These are phyloP conservation scores for Aegilops tauschii DNA, from an alignment of 176 grass and related monocot species.

Conservation along the genomic window DNA sequence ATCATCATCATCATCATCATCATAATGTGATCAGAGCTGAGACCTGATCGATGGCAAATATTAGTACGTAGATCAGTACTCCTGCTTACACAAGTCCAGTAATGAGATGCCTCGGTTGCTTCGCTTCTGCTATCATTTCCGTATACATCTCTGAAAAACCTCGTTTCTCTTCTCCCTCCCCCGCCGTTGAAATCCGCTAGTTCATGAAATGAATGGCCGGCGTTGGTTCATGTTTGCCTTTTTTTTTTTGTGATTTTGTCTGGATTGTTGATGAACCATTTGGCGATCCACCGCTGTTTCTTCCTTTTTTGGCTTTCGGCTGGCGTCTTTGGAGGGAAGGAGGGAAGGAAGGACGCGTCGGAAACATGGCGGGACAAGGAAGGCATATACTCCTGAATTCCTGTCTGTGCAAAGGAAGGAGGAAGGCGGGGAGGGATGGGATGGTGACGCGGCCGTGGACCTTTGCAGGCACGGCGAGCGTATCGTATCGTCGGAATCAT, in stretches of 20 bases:
- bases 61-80: background rate
- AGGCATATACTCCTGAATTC: background rate
- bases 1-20: constrained; percentile 25
- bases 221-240: too few species aligned
- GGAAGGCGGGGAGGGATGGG: too few species aligned
- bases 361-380: constrained; percentile 6
- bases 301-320: background rate
- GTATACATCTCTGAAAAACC: too few species aligned
- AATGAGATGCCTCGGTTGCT: background rate
- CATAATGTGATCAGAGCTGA: constrained; percentile 18
- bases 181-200: too few species aligned
- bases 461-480: background rate
- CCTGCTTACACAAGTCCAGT: background rate
- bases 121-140: background rate
- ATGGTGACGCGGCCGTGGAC: background rate
- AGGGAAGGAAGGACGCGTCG: too few species aligned
- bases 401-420: background rate
- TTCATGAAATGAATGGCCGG: too few species aligned
- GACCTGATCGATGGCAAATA: constrained; percentile 11
- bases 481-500: background rate
- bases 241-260: background rate
- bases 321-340: background rate
- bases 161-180: too few species aligned
- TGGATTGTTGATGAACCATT: background rate
- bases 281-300: background rate